Base-by-base conservation (phyloP, 768 basidiomycete genomes). In the Suillus spraguei region DNA sequence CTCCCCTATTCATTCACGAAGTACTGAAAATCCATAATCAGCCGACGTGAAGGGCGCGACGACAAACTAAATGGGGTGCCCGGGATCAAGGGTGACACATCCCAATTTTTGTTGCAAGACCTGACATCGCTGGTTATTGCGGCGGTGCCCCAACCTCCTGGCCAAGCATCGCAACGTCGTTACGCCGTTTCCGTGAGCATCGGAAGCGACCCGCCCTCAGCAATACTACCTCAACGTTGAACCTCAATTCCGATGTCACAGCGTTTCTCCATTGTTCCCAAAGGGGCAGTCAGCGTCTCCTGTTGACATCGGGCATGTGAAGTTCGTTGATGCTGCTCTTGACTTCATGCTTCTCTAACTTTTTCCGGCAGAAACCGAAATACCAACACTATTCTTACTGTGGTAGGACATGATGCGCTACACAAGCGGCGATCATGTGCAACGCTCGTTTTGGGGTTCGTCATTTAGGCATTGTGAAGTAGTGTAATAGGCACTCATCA, bases 351-450 rank as follows among this genome's bases (percentile, higher is more conserved):
- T 41, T 66, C 61, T 55, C 24, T 64, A 56, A 62, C 47, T 63
- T 36, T 28, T 24, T 83, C 81, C 82, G 85, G 65, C 80, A 80
- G 69, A 85, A 83, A 64, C 85, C 86, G 5, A 89, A 87, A 72
- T 85, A 82, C 67, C 82, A 80, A 66, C 80, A 77, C 65, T 84
- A 85, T 67, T 82, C 85, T 59, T 89, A 81, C 67, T 89, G 88
- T 63, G 85, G 88, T 61, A 85, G 87, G 79, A 85, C 82, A 60
- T 89, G 88, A 60, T 89, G 88, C 68, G 87, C 86, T 20, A 72
- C 79, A 17, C 64, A 79, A 56, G 87, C 86, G 24, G 63, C 64
- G 17, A 75, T 67, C 49, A 65, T 66, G 67, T 75, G 74, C 41
- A 70, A 66, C 10, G 74, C 77, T 47, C 32, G 75, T 68, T 39